Base-by-base conservation (phyloP, 2,329 filamentous ascomycete species). In the Capronia epimyces region DNA sequence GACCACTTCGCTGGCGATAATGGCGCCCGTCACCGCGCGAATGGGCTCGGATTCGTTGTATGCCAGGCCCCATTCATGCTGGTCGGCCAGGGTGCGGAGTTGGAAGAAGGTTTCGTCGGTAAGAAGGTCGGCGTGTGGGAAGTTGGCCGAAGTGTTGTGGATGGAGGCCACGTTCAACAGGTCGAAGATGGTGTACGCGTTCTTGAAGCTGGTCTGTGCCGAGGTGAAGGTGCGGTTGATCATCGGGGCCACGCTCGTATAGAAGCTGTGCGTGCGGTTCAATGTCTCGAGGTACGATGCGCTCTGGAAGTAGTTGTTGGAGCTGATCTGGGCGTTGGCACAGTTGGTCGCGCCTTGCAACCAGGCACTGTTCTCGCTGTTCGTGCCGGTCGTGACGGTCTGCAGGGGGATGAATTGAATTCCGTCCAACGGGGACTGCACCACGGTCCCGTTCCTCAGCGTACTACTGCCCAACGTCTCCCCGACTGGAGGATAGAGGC, bases 401-500 rank as follows among this genome's bases (percentile, higher is more conserved):
- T 82, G 78, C 49, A 96, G 74, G 15, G 87, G 86, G 59, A 95
- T 84, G 55, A 93, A 80, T 69, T 96, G 90, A 66, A 89, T 95
- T 21, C 89, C 89, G 54, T 80, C 75, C 63, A 95, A 71, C 0
- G 90, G 89, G 1, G 82, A 73, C 50, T 81, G 71, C 10, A 90
- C 73, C 3, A 69, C 72, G 18, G 79, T 79, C 43, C 85, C 85
- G 67, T 95, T 89, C 61, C 80, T 80, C 34, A 95, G 78, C 1
- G 73, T 81, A 69, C 87, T 76, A 29, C 75, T 69, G 8, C 76
- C 74, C 1, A 71, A 65, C 4, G 69, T 65, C 2, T 60, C 64
- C 50, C 81, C 81, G 1, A 83, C 80, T 1, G 90, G 88, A 8
- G 90, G 90, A 66, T 95, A 96, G 16, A 96, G 75, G 24, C 83